These are phyloP conservation scores for Hanseniaspora nectarophila DNA, from an alignment of 805 yeast genomes.

Conservation along the genomic window DNA sequence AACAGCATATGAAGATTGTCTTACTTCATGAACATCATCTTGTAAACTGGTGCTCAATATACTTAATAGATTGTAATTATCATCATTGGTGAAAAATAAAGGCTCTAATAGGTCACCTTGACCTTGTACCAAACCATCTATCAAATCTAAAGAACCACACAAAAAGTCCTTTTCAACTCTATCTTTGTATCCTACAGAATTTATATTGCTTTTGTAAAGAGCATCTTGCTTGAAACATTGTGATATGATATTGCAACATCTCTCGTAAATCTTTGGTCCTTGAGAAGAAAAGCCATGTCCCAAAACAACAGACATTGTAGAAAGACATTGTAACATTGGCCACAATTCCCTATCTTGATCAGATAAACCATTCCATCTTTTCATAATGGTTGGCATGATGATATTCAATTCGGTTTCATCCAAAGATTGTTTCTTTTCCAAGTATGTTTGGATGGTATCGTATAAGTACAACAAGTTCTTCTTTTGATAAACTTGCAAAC, in stretches of 20 bases:
- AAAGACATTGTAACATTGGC: slow-evolving; percentile 87
- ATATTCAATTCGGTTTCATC: slow-evolving; percentile 47
- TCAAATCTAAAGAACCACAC: slow-evolving; percentile 75
- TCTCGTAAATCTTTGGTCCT: slow-evolving; percentile 72
- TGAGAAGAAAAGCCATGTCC: slow-evolving; percentile 79
- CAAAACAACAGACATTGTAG: slow-evolving; percentile 76
- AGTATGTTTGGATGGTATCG: slow-evolving; percentile 83
- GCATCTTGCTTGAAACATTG: slow-evolving; percentile 57
- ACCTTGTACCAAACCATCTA: slow-evolving; percentile 91
- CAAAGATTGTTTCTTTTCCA: slow-evolving; percentile 49
- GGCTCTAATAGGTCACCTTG: slow-evolving; percentile 51
- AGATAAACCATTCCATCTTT: slow-evolving; percentile 61
- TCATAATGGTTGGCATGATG: slow-evolving; percentile 69
- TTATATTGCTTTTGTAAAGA: slow-evolving; percentile 53
- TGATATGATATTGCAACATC: slow-evolving; percentile 60
- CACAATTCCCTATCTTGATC: slow-evolving; percentile 80
- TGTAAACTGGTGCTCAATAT: slow-evolving; percentile 58
- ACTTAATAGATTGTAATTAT: slow-evolving; percentile 38
- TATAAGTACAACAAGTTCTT: slow-evolving; percentile 71
- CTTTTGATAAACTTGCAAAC: slow-evolving; percentile 68
- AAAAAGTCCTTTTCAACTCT: slow-evolving; percentile 84
- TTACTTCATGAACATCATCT: slow-evolving; percentile 72
- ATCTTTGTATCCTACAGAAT: slow-evolving; percentile 29
- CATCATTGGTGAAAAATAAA: slow-evolving; percentile 30
- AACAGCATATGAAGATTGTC: slow-evolving; percentile 83